Conservation (phyloP, 225 moss, liverwort and hornwort genomes). For the Thuidium tamariscinum region DNA sequence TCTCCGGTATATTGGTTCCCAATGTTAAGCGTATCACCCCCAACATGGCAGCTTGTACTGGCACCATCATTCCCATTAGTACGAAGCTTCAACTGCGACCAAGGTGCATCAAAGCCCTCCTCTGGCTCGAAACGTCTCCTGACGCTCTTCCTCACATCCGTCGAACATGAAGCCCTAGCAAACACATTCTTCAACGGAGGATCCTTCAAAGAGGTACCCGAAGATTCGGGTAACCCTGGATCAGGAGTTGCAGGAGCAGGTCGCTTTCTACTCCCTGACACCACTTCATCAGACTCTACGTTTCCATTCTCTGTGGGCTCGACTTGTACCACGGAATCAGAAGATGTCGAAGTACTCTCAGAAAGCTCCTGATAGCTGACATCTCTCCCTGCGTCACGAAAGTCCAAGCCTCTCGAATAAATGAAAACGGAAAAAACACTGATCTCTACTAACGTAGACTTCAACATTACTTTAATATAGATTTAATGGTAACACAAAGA, state of each 20-base stretch:
- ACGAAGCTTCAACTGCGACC: constrained; percentile 4
- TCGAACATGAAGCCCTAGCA: constrained; percentile 2
- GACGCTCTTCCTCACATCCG: background rate
- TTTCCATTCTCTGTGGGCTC: constrained; percentile 28
- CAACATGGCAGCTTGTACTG: constrained; percentile 32
- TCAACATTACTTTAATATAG: background rate
- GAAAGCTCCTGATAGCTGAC: constrained; percentile 55
- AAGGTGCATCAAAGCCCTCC: background rate
- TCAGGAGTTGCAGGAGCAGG: background rate
- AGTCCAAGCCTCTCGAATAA: background rate
- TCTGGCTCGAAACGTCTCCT: constrained; percentile 6
- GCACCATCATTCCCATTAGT: constrained; percentile 24
- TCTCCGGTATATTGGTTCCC: background rate
- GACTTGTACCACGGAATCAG: constrained; percentile 50
- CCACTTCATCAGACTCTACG: constrained; percentile 35
- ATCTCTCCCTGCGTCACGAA: constrained; percentile 3
- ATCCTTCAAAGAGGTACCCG: constrained; percentile 3
- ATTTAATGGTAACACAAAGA: background rate
- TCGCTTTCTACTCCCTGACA: constrained; percentile 12
- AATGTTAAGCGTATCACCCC: background rate
- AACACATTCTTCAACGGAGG: background rate
- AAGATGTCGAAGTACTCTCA: constrained; percentile 74
- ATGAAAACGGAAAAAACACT: background rate
- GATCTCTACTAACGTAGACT: background rate
- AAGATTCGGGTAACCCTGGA: background rate